Percentiles rank a stretch among this genome's conserved stretches.
phyloP scores from a whole-genome alignment of 352 stramenopile genomes.

The Phytophthora meadii region DNA sequence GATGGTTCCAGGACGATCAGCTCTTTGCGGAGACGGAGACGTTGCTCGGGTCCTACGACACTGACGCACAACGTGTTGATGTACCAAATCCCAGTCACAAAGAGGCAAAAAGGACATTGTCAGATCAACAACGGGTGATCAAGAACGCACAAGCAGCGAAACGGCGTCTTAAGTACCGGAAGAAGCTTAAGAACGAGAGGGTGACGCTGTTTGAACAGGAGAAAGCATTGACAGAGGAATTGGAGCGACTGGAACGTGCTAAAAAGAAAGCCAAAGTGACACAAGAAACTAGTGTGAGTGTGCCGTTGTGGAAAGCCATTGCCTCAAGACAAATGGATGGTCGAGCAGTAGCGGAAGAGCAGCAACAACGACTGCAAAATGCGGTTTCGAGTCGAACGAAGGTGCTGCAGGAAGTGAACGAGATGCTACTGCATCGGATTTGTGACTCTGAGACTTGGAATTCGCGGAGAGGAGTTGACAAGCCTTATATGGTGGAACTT shows the following conservation, averaged over 20 bases:
- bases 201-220: constrained; percentile 23
- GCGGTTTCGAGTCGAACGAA: constrained; percentile 22
- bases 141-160: constrained; percentile 25
- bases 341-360: constrained; percentile 25
- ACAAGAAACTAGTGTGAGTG: background rate
- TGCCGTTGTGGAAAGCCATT: constrained; percentile 23
- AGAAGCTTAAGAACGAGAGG: constrained; percentile 40
- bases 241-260: constrained; percentile 7
- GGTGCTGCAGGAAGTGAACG: constrained; percentile 22
- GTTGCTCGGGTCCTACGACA: background rate
- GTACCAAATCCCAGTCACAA: background rate
- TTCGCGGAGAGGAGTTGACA: no score
- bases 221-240: constrained; percentile 15
- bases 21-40: constrained; percentile 27
- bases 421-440: constrained; percentile 9
- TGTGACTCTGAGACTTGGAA: background rate
- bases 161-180: constrained; percentile 32
- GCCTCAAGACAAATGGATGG: constrained; percentile 32
- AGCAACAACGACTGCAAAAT: constrained; percentile 19
- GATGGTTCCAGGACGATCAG: constrained; percentile 10
- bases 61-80: constrained; percentile 1
- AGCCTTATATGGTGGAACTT: background rate
- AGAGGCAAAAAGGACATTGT: background rate
- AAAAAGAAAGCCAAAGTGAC: constrained; percentile 14
- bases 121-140: background rate